phyloP scores from a whole-genome alignment of 208 protist species.

The Willaertia magna region DNA sequence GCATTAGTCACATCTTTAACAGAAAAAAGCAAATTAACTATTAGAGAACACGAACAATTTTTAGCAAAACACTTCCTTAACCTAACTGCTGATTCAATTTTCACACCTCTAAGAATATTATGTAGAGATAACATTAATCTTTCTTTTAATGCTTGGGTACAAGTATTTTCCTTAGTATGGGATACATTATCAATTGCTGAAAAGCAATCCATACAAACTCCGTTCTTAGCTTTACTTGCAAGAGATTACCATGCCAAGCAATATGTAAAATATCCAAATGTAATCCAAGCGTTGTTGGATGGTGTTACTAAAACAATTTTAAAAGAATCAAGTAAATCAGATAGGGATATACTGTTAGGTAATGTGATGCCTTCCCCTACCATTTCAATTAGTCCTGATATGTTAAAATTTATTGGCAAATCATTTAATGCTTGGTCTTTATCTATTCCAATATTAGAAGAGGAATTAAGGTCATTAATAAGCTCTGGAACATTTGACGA shows the following conservation, averaged over 20 bases:
- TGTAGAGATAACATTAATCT: not conserved
- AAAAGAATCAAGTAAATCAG: not conserved
- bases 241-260: slow-evolving; percentile 11
- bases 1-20: too few species aligned
- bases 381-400: slow-evolving; percentile 6
- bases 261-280: slow-evolving; percentile 17
- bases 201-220: not conserved
- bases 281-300: slow-evolving; percentile 1
- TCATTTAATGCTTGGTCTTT: slow-evolving; percentile 20
- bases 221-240: not conserved
- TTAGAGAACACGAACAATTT: too few species aligned
- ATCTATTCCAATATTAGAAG: slow-evolving; percentile 11
- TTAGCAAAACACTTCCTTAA: too few species aligned
- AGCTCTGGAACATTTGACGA: not conserved
- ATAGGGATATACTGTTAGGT: not conserved
- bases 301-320: not conserved
- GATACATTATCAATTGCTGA: not conserved
- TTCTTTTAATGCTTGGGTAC: not conserved
- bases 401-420: slow-evolving; percentile 18
- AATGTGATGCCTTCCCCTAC: too few species aligned
- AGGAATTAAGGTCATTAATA: not conserved
- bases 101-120: not conserved
- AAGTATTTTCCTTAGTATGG: slow-evolving; percentile 6
- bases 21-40: too few species aligned
- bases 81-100: not conserved